phyloP scores from a whole-genome alignment of 371 early-diverging fungal genomes.

The Catenaria anguillulae region DNA sequence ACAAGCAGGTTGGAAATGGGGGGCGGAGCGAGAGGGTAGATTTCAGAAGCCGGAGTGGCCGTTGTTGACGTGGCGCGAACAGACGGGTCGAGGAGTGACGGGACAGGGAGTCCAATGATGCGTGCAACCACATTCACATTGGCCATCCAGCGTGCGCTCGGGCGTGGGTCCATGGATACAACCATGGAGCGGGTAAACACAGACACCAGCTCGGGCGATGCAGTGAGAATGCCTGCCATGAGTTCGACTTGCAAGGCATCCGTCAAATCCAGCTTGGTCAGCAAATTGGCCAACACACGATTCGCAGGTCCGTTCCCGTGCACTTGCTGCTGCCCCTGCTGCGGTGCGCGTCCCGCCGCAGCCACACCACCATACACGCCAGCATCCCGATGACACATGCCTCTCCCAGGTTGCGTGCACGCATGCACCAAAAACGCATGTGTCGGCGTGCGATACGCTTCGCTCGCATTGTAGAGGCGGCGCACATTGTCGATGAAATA shows the following conservation, averaged over 20 bases:
- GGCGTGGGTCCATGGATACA: conserved; percentile 60
- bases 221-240: conserved; percentile 40
- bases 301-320: conserved; percentile 28
- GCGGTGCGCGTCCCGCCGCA: neutral
- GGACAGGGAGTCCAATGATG: conserved; percentile 51
- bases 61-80: conserved; percentile 26
- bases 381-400: conserved; percentile 53
- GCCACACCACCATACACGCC: conserved; percentile 52
- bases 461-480: conserved; percentile 19
- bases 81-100: conserved; percentile 34
- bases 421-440: conserved; percentile 56
- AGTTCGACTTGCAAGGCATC: conserved; percentile 50
- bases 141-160: conserved; percentile 55
- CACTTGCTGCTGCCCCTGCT: too few species aligned
- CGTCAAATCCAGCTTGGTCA: conserved; percentile 41
- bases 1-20: neutral
- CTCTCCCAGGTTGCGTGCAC: conserved; percentile 55
- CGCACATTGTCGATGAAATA: conserved; percentile 44
- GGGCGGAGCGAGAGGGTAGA: conserved; percentile 10
- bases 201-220: conserved; percentile 63
- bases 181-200: conserved; percentile 46
- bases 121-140: conserved; percentile 56
- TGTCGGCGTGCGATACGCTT: conserved; percentile 35
- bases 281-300: conserved; percentile 40
- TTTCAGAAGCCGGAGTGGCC: conserved; percentile 42